Evolutionary conservation across 139 green algal species (phyloP), one percentile per base, ranked within the genome.

Genomic region (Chlorella sp.): DNA sequence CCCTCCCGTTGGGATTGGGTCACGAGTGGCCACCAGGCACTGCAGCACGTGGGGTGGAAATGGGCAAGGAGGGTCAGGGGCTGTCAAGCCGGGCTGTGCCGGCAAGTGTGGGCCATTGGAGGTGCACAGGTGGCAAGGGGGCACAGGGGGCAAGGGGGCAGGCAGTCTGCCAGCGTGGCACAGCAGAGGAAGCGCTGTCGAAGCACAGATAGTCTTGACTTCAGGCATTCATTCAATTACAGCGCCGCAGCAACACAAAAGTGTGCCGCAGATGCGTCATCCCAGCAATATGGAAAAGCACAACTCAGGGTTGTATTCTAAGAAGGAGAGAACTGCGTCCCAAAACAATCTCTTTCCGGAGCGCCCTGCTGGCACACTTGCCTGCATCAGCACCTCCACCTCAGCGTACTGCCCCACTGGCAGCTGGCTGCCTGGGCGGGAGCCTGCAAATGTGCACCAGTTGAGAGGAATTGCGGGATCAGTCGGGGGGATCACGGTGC

Each of bases 351-450:
- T 26, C 60, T 18, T 18, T 68, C 32, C 12, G 2, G 21, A 37
- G 14, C 32, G 36, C 7, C 34, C 76, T 82, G 15, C 76, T 32
- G 34, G 19, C 14, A 7, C 26, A 24, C 42, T 57, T 69, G 77
- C 84, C 84, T 88, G 84, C 84, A 81, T 81, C 36, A 88, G 84
- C 28, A 57, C 84, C 30, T 88, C 64, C 0, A 88, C 64, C 22
- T 88, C 84, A 14, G n/a, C 28, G 39, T 88, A 81, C 39, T 81
- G 84, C 28, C 37, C 68, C 32, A 34, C 4, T 3, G 84, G 84
- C 84, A 88, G 84, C 30, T 42, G 28, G 30, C 84, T 30, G 16
- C 84, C 84, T 12, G 39, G 15, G 18, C 30, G 32, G 12, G 71
- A 66, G 16, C 57, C 84, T 88, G 68, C 84, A 48, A 39, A 28